These are phyloP conservation scores for Phialemoniopsis sp. DNA, from an alignment of 2,329 filamentous ascomycete genomes.

Conservation along the genomic window DNA sequence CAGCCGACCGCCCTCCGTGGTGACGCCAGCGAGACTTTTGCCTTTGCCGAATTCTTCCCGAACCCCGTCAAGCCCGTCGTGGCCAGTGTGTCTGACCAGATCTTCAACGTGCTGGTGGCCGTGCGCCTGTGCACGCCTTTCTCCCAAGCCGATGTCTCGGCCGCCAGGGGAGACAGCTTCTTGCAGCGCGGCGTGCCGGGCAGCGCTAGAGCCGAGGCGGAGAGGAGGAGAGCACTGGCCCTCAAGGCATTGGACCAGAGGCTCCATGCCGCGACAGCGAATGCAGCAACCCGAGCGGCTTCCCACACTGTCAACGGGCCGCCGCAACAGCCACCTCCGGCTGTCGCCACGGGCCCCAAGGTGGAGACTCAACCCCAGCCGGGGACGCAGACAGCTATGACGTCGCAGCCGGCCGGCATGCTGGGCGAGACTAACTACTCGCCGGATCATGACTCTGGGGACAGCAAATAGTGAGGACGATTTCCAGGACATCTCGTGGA, in stretches of 20 bases:
- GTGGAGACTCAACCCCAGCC: conserved; percentile 53
- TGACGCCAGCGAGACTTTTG: conserved; percentile 93
- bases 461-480: conserved; percentile 20
- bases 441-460: conserved; percentile 52
- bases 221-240: conserved; percentile 82
- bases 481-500: no score
- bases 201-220: conserved; percentile 83
- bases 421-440: conserved; percentile 68
- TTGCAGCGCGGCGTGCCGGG: conserved; percentile 54
- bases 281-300: conserved; percentile 34
- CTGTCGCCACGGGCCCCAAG: conserved; percentile 45
- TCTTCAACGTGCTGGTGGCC: conserved; percentile 73
- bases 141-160: conserved; percentile 72
- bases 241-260: conserved; percentile 90
- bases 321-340: conserved; percentile 26
- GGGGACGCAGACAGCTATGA: conserved; percentile 55
- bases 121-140: conserved; percentile 82
- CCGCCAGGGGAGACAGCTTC: conserved; percentile 65
- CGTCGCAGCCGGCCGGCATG: conserved; percentile 48
- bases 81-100: conserved; percentile 64
- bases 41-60: conserved; percentile 94
- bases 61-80: conserved; percentile 76
- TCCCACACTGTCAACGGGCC: conserved; percentile 31
- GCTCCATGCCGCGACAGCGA: conserved; percentile 74
- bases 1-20: conserved; percentile 67